phyloP scores from a whole-genome alignment of 352 stramenopile species.

The Phytophthora hibernalis region DNA sequence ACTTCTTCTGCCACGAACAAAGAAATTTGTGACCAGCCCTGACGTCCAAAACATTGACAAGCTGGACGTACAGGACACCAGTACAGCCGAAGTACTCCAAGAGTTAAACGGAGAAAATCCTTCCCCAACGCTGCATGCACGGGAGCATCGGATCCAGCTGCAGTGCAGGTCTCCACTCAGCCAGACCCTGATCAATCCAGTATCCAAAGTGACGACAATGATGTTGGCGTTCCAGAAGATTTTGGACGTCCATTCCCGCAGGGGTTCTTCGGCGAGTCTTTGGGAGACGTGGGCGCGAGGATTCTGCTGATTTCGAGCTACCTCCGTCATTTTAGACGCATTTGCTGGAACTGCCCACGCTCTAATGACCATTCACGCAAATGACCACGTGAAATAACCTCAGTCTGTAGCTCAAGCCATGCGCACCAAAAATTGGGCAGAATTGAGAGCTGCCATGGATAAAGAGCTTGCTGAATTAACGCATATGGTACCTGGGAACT shows the following conservation, averaged over 20 bases:
- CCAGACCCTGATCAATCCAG: too few relatives aligned
- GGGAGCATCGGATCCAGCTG: too few relatives aligned
- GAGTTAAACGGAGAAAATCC: not conserved
- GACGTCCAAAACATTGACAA: constrained; percentile 6
- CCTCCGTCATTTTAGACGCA: not conserved
- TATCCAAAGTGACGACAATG: too few relatives aligned
- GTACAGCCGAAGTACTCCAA: not conserved
- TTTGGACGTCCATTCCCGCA: not conserved
- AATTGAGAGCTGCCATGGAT: not conserved
- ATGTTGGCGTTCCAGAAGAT: not conserved
- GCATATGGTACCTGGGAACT: not conserved
- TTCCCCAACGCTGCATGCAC: too few relatives aligned
- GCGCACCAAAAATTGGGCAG: not conserved
- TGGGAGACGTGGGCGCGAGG: too few relatives aligned
- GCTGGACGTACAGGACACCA: not conserved
- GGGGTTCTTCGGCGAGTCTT: not conserved
- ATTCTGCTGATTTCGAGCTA: not conserved
- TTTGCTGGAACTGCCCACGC: not conserved
- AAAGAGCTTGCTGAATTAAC: not conserved
- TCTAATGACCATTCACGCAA: not conserved
- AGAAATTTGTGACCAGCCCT: not conserved
- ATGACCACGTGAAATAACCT: not conserved
- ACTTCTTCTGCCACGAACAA: not conserved
- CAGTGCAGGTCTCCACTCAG: too few relatives aligned
- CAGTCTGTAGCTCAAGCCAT: not conserved